A percentile compares a stretch with the other conserved stretches of the same genome.
Evolutionary conservation across 2,329 filamentous ascomycete genomes (phyloP).

Genomic region (Nannizziopsis arthrosporioides): DNA sequence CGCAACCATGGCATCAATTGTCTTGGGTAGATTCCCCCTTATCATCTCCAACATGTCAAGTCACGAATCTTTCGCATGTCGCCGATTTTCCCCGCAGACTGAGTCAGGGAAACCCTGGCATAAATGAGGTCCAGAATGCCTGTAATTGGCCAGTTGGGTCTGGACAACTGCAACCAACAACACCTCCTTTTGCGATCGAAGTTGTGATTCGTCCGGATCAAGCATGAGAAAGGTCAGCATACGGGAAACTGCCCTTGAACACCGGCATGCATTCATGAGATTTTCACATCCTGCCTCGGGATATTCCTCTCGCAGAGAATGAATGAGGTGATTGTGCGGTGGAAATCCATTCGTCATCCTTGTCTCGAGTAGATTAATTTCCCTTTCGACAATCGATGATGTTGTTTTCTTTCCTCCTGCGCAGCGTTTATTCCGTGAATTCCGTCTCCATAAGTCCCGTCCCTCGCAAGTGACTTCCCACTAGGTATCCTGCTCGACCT

Average conservation of each 20-base stretch:
- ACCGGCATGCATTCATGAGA: no score
- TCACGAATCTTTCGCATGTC: neutral
- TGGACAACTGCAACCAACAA: neutral
- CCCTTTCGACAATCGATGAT: neutral
- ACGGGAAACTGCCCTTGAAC: no score
- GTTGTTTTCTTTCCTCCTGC: neutral
- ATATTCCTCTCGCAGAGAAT: neutral
- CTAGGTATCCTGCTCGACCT: neutral
- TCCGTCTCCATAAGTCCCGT: neutral
- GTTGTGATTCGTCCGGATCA: conserved; percentile 5
- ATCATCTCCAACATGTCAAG: neutral
- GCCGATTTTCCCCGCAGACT: neutral
- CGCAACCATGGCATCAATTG: no score
- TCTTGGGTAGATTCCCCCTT: no score
- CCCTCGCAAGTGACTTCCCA: neutral
- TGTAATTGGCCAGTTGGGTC: conserved; percentile 4
- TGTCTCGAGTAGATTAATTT: no score
- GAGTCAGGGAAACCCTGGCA: no score
- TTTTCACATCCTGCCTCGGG: neutral
- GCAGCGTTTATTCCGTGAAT: no score
- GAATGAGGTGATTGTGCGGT: no score
- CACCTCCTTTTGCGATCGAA: neutral
- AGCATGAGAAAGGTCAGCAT: no score
- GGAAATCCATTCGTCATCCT: no score
- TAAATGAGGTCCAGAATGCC: no score